These are phyloP conservation scores for Camellia japonica DNA, from an alignment of 148 eudicot species.

Conservation along the genomic window DNA sequence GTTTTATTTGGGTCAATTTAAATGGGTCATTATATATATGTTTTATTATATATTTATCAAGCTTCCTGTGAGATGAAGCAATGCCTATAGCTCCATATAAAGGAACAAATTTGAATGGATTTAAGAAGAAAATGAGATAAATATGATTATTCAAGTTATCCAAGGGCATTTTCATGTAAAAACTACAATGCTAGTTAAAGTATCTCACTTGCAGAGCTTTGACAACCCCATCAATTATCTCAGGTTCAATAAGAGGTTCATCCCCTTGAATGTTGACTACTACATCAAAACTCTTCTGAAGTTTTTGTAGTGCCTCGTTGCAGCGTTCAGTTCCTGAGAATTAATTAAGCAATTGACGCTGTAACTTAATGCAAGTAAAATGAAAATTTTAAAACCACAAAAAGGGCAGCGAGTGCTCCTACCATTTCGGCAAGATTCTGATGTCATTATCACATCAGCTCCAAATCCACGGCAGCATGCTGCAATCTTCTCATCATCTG, in stretches of 20 bases:
- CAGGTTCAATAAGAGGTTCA: slow-evolving; percentile 92
- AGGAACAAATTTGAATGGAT: background rate
- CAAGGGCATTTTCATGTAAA: no score
- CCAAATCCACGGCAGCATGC: slow-evolving; percentile 89
- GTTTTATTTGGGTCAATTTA: no score
- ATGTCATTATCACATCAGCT: slow-evolving; percentile 95
- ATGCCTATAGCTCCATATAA: no score
- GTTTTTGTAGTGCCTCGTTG: slow-evolving; percentile 86
- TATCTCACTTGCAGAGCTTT: slow-evolving; percentile 70
- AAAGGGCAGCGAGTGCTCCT: background rate
- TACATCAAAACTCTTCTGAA: slow-evolving; percentile 73
- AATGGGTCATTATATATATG: no score
- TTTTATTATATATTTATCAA: no score
- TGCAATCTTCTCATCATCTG: slow-evolving; percentile 93
- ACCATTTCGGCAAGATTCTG: slow-evolving; percentile 91
- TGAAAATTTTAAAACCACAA: background rate
- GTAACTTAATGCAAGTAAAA: no score
- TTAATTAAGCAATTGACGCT: no score
- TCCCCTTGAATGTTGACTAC: slow-evolving; percentile 97
- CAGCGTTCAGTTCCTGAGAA: slow-evolving; percentile 59
- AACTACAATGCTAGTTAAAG: no score
- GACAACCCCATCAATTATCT: slow-evolving; percentile 89
- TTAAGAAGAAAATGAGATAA: background rate
- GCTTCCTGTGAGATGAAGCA: no score
- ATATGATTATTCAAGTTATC: background rate